Conservation (phyloP, 1,284 basidiomycete species). For the Heterobasidion parviporum region DNA sequence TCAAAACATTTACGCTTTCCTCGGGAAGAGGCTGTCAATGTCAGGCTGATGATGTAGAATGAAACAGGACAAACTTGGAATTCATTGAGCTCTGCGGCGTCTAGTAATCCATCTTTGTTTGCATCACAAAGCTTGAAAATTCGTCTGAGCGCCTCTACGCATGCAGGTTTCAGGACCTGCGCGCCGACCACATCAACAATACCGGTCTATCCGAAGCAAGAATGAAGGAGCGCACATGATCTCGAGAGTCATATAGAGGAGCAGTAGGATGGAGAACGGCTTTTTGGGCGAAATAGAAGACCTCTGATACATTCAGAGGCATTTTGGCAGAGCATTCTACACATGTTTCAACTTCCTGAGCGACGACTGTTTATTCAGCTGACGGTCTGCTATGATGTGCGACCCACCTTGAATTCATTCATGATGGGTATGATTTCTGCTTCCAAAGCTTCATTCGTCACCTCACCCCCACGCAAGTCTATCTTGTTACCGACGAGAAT, state of each 20-base stretch:
- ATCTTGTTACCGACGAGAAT: slow-evolving; percentile 99
- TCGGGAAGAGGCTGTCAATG: neutral
- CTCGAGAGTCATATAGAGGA: slow-evolving; percentile 92
- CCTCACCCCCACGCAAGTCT: slow-evolving; percentile 85
- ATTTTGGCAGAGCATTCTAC: slow-evolving; percentile 92
- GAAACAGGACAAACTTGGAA: slow-evolving; percentile 65
- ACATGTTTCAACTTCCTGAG: slow-evolving; percentile 94
- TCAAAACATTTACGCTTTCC: slow-evolving; percentile 88
- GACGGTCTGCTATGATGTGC: slow-evolving; percentile 2
- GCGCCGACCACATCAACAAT: neutral
- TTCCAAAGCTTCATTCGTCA: slow-evolving; percentile 91
- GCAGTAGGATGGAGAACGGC: slow-evolving; percentile 97
- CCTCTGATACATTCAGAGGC: slow-evolving; percentile 91
- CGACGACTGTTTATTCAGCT: slow-evolving; percentile 5
- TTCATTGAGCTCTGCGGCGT: slow-evolving; percentile 89
- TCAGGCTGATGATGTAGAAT: slow-evolving; percentile 5
- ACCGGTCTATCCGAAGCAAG: neutral
- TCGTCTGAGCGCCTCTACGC: slow-evolving; percentile 79
- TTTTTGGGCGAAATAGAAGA: slow-evolving; percentile 99
- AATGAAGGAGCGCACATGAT: slow-evolving; percentile 55
- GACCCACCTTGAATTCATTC: slow-evolving; percentile 88
- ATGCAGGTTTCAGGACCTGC: slow-evolving; percentile 90
- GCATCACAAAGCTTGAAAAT: slow-evolving; percentile 96
- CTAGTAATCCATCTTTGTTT: slow-evolving; percentile 91
- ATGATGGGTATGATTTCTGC: slow-evolving; percentile 93